Evolutionary conservation across 805 yeast species (phyloP), one percentile per base, ranked within the genome.

Genomic region (Hagleromyces aurorensis): DNA sequence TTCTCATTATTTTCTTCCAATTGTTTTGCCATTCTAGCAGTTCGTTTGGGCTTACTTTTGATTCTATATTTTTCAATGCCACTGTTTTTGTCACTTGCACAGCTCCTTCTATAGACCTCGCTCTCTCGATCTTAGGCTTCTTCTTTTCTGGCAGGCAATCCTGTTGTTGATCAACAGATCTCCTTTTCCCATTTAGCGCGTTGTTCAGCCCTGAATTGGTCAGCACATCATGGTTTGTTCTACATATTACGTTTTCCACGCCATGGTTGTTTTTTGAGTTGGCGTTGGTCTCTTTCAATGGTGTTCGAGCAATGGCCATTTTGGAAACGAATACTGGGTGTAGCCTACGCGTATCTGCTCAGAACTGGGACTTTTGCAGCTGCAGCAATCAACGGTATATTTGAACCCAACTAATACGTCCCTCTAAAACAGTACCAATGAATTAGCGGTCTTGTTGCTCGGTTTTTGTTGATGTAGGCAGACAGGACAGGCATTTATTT

Each of bases 1-100:
- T 43, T 30, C 62, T 59, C 75, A 78, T 72, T 37, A 76, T 73
- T 34, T 63, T 62, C 25, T 65, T 63, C 86, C 86, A 78, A 27
- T 70, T 67, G 15, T 60, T 62, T 42, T 76, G 81, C 87, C 87
- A 78, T 37, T 61, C 62, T 29, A 58, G 46, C 27, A 71, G 46
- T 39, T 71, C 75, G 27, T 45, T 48, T 13, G 55, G 48, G 12
- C 55, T 38, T 7, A 50, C 51, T 27, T 46, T 48, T 15, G 43
- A 35, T 20, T 43, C 41, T 13, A 25, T 29, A 13, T 30, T 40
- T 25, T 44, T 43, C 36, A 46, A 22, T 9, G 38, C 44, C 6
- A 42, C 21, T n/a, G 38, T 36, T 28, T 42, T 43, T 14, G 38
- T 34, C 6, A 48, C 45, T 19, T 41, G 34, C 1, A 55, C 55